Base-by-base conservation (phyloP, 2,329 filamentous ascomycete genomes). In the Colletotrichum spinosum region DNA sequence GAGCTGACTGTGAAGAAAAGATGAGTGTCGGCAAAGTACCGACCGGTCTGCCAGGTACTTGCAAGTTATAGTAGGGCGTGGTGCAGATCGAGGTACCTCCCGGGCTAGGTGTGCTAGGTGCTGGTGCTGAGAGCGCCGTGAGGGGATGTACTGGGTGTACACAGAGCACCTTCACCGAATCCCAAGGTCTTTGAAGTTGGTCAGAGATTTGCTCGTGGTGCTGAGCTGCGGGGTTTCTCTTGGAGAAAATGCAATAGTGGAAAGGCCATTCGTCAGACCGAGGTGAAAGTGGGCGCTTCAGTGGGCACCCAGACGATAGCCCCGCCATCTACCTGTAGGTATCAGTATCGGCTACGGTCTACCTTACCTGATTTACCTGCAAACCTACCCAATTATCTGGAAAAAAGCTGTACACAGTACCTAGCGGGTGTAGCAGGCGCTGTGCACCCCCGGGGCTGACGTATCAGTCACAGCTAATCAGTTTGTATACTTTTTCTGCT, bases 171-270 rank as follows among this genome's bases (percentile, higher is more conserved):
- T 25, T 25, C 25, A 25, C 25, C 25, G 46, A 45, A 38, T 37
- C 62, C 62, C 59, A 63, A 60, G 59, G 57, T 65, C 57, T 45
- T 46, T 65, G 62, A 17, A 45, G 57, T 67, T 67, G 63, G 59
- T 63, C 59, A 65, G 58, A 64, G 60, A 67, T 67, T 67, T 67
- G 49, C 54, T 25, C 25, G 25, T 25, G 25, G 37, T 62, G 58
- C 57, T 65, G 57, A 39, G 59, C 59, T 67, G 63, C 59, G 63
- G 63, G 63, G 63, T 67, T 60, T 59, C 49, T 58, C 59, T 65
- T 67, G 63, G 63, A 67, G 60, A 67, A 59, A 66, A 67, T 65
- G 37, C 9, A 33, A 65, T 25, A 25, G 25, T 25, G 25, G 42
- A 17, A 15, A 38, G 15, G 41, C 42, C 52, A 67, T 67, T 67